Percentiles rank a stretch among this genome's conserved stretches.
phyloP scores from a whole-genome alignment of 495 filamentous ascomycete species.

The Niebla homalea region DNA sequence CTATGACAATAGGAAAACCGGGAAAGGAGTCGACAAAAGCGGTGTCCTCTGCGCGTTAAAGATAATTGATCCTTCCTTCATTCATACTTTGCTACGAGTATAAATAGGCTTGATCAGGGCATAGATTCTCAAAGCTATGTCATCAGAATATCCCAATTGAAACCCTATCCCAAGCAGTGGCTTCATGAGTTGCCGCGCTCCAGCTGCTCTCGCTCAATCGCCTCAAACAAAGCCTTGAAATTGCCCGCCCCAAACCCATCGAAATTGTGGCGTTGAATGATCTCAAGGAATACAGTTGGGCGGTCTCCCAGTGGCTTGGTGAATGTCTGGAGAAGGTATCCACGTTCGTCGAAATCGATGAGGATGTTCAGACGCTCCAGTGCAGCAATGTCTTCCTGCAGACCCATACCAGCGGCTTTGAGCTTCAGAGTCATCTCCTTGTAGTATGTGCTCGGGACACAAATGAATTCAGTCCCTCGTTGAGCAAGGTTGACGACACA shows the following conservation, averaged over 20 bases:
- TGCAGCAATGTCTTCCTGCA: slow-evolving; percentile 64
- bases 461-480: slow-evolving; percentile 79
- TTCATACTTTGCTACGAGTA: too few relatives aligned
- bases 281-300: slow-evolving; percentile 87
- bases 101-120: too few relatives aligned
- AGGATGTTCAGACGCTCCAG: slow-evolving; percentile 65
- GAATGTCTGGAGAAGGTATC: slow-evolving; percentile 76
- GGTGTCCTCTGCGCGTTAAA: too few relatives aligned
- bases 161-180: not conserved
- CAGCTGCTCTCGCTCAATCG: slow-evolving; percentile 80
- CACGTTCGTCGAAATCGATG: slow-evolving; percentile 83
- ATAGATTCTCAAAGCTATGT: too few relatives aligned
- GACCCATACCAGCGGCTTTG: slow-evolving; percentile 33
- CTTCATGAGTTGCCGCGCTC: slow-evolving; percentile 3
- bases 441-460: slow-evolving; percentile 70
- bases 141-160: too few relatives aligned
- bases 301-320: slow-evolving; percentile 63
- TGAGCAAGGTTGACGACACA: slow-evolving; percentile 61
- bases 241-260: slow-evolving; percentile 83
- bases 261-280: slow-evolving; percentile 81
- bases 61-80: too few relatives aligned
- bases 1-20: too few relatives aligned
- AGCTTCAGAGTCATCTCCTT: slow-evolving; percentile 57
- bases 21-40: too few relatives aligned
- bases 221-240: slow-evolving; percentile 86